These are phyloP conservation scores for Lodderomyces orthopsilosis DNA, from an alignment of 1,139 yeast genomes.

Conservation along the genomic window DNA sequence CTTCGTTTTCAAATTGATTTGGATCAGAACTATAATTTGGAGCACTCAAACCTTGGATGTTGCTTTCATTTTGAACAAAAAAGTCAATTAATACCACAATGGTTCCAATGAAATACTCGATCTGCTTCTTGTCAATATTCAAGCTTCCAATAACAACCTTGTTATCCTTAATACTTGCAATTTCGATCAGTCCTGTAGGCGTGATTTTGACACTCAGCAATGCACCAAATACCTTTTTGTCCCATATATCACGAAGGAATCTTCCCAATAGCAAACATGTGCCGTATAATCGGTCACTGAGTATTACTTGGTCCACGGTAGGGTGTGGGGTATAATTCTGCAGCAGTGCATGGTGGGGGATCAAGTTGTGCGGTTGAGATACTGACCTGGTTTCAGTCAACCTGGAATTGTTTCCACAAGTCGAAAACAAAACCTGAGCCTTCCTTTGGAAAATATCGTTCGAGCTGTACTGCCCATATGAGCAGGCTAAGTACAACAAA, in stretches of 20 bases:
- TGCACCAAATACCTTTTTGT: constrained; percentile 57
- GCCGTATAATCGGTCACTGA: constrained; percentile 92
- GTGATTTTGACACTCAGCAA: constrained; percentile 45
- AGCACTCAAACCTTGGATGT: constrained; percentile 61
- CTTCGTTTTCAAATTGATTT: constrained; percentile 51
- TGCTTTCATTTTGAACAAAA: constrained; percentile 54
- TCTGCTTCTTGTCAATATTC: constrained; percentile 51
- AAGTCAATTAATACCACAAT: constrained; percentile 60
- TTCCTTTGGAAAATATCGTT: constrained; percentile 47
- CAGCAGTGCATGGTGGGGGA: constrained; percentile 14
- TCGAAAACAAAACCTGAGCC: constrained; percentile 51
- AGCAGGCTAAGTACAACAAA: constrained; percentile 78
- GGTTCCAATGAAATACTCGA: constrained; percentile 68
- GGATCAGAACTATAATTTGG: constrained; percentile 50
- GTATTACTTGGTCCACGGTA: constrained; percentile 67
- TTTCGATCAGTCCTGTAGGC: constrained; percentile 36
- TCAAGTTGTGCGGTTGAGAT: constrained; percentile 7
- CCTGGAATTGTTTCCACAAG: constrained; percentile 55
- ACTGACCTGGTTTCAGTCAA: constrained; percentile 28
- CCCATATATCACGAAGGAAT: constrained; percentile 78
- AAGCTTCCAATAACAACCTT: constrained; percentile 44
- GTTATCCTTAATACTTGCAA: constrained; percentile 45
- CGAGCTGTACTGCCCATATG: constrained; percentile 53
- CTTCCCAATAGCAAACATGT: constrained; percentile 79
- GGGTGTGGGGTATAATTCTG: constrained; percentile 20